Evolutionary conservation across 2,329 filamentous ascomycete genomes (phyloP), one percentile per base, ranked within the genome.

Genomic region (Ophiocordyceps unilateralis): DNA sequence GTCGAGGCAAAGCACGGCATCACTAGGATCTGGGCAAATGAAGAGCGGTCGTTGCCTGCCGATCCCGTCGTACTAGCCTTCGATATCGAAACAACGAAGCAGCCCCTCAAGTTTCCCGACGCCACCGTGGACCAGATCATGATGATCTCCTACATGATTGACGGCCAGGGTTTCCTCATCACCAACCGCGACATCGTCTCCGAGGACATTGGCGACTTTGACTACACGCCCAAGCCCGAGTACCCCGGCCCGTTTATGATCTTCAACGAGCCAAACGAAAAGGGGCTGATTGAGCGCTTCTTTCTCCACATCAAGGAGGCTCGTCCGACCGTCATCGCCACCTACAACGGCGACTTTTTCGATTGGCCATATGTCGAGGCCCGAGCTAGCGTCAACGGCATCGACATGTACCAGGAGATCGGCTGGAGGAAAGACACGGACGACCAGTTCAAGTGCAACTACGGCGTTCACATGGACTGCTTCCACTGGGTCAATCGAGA

Each of bases 141-240:
- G 88, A 98, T 98, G 91, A 89, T 98, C 59, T 98, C 93, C 26
- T 98, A 98, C 67, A 98, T 98, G 93, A 96, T 98, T 54, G 91
- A 98, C 53, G 93, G 91, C 0, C 88, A 94, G 62, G 91, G 91
- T 5, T 98, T 96, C 53, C 69, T 98, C 30, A 96, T 98, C 61
- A 98, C 91, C 5, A 98, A 98, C 58, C 78, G 93, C 54, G 88
- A 96, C 58, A 93, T 98, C 47, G 87, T 98, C 10, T 94, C 89
- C 0, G 89, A 98, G 60, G 88, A 98, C 55, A 98, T 98, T 58
- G 73, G 81, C 45, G 91, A 98, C 58, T 98, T 98, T 55, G 93
- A 98, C 55, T 98, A 98, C 60, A 98, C 91, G 0, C 93, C 91
- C 0, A 95, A 84, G 56, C 87, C 91, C 1, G 93, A 98, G 65